Percentiles rank a stretch among this genome's conserved stretches.
Conservation (phyloP, 2,329 filamentous ascomycete genomes). For the Beauveria sp. region DNA sequence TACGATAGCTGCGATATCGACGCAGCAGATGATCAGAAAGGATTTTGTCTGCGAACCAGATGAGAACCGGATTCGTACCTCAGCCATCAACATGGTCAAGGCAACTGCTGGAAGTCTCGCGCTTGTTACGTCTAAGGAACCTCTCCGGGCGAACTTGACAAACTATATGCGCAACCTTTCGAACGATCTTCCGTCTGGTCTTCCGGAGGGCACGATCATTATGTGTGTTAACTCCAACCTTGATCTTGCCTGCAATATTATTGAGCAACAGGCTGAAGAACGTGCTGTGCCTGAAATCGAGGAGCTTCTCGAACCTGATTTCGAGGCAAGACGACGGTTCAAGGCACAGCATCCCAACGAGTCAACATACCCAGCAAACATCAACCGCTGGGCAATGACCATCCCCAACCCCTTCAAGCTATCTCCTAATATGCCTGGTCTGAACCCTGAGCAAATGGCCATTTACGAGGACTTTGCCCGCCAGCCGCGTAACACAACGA, state of each 20-base stretch:
- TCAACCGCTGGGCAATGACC: conserved; percentile 87
- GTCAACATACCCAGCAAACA: conserved; percentile 70
- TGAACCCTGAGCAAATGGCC: conserved; percentile 87
- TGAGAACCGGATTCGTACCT: conserved; percentile 75
- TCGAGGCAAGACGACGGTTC: conserved; percentile 72
- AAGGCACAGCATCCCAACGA: conserved; percentile 69
- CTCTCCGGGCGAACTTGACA: conserved; percentile 89
- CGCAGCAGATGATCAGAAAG: conserved; percentile 89
- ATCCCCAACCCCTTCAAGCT: conserved; percentile 93
- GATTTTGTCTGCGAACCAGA: conserved; percentile 93
- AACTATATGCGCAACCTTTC: conserved; percentile 82
- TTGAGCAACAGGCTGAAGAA: conserved; percentile 92
- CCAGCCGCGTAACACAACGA: conserved; percentile 60
- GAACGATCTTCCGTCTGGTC: conserved; percentile 63
- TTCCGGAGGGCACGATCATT: conserved; percentile 90
- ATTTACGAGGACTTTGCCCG: conserved; percentile 96
- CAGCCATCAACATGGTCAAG: conserved; percentile 91
- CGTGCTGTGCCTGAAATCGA: conserved; percentile 92
- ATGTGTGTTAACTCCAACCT: conserved; percentile 99
- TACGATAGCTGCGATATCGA: conserved; percentile 95
- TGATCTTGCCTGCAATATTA: conserved; percentile 84
- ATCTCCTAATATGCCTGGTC: conserved; percentile 56
- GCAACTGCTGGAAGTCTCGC: conserved; percentile 89
- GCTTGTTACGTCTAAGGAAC: conserved; percentile 96
- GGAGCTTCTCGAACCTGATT: conserved; percentile 75